phyloP scores from a whole-genome alignment of 1,284 basidiomycete genomes.

The Trichosporon sp. region DNA sequence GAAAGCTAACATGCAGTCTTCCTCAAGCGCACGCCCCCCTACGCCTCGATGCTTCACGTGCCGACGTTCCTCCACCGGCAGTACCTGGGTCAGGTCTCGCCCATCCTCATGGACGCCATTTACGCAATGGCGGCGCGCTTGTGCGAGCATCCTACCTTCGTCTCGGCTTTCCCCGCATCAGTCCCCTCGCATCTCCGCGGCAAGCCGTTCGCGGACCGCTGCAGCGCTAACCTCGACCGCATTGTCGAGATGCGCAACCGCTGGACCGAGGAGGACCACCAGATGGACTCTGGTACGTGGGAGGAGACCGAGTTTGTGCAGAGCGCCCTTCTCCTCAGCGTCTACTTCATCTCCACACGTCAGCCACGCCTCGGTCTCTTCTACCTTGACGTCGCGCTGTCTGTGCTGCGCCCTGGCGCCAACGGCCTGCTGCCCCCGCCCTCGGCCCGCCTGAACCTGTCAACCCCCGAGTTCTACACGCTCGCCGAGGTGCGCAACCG shows the following conservation, averaged over 20 bases:
- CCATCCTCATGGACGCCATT: slow-evolving; percentile 48
- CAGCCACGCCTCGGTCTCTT: slow-evolving; percentile 41
- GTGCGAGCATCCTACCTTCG: slow-evolving; percentile 37
- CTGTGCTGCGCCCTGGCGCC: slow-evolving; percentile 29
- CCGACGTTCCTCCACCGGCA: slow-evolving; percentile 49
- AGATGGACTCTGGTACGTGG: slow-evolving; percentile 36
- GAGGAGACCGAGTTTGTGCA: slow-evolving; percentile 48
- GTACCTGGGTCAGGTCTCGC: slow-evolving; percentile 45
- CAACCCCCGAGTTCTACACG: slow-evolving; percentile 33
- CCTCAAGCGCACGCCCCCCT: slow-evolving; percentile 47
- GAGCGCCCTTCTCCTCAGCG: slow-evolving; percentile 43
- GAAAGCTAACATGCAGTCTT: slow-evolving; percentile 35
- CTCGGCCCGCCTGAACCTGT: slow-evolving; percentile 22
- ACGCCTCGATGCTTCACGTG: slow-evolving; percentile 47
- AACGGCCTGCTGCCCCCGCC: slow-evolving; percentile 25
- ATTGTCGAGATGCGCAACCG: slow-evolving; percentile 29
- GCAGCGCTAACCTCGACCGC: slow-evolving; percentile 31
- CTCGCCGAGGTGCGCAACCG: slow-evolving; percentile 39
- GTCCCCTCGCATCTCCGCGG: slow-evolving; percentile 37
- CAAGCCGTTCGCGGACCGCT: slow-evolving; percentile 39
- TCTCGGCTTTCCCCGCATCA: slow-evolving; percentile 27
- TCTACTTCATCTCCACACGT: slow-evolving; percentile 46
- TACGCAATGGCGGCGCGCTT: slow-evolving; percentile 47
- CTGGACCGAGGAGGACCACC: slow-evolving; percentile 31
- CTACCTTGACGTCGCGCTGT: slow-evolving; percentile 44